Evolutionary conservation across 192 early-diverging fungal species (phyloP).

Genomic region (Backusella sp.): DNA sequence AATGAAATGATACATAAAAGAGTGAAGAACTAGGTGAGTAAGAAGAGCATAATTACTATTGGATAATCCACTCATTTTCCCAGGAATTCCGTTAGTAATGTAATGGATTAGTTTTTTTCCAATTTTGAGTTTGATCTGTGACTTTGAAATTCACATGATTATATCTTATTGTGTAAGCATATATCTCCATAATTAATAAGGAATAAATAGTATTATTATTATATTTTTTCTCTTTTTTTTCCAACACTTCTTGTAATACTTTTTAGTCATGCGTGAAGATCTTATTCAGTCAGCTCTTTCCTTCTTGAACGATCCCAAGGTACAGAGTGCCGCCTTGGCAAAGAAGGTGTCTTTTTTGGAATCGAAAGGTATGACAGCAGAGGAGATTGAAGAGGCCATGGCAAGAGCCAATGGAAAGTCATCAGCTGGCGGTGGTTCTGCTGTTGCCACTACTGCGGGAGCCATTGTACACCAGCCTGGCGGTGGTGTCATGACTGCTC

Average conservation of each 20-base stretch:
- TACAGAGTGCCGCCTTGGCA: constrained; percentile 82
- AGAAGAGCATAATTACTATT: too few relatives aligned
- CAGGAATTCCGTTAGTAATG: background rate
- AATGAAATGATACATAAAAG: too few relatives aligned
- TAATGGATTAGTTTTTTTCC: background rate
- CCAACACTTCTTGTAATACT: constrained; percentile 12
- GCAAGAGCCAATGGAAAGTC: constrained; percentile 55
- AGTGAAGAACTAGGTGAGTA: too few relatives aligned
- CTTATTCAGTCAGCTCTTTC: constrained; percentile 82
- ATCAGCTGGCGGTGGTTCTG: background rate
- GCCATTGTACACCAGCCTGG: constrained; percentile 16
- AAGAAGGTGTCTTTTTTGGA: constrained; percentile 96
- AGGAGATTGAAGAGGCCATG: constrained; percentile 91
- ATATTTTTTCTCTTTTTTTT: background rate
- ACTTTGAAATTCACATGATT: background rate
- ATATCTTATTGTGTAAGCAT: background rate
- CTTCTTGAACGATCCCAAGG: constrained; percentile 92
- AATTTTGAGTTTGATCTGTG: background rate
- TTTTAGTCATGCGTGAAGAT: constrained; percentile 60
- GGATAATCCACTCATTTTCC: background rate
- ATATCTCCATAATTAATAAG: constrained; percentile 6
- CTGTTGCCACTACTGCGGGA: constrained; percentile 15
- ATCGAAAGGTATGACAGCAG: constrained; percentile 87
- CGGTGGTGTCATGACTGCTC: constrained; percentile 39
- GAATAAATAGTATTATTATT: background rate